A percentile compares a stretch with the other conserved stretches of the same genome.
Evolutionary conservation across 2,329 filamentous ascomycete species (phyloP).

Genomic region (Monilinia aucupariae): DNA sequence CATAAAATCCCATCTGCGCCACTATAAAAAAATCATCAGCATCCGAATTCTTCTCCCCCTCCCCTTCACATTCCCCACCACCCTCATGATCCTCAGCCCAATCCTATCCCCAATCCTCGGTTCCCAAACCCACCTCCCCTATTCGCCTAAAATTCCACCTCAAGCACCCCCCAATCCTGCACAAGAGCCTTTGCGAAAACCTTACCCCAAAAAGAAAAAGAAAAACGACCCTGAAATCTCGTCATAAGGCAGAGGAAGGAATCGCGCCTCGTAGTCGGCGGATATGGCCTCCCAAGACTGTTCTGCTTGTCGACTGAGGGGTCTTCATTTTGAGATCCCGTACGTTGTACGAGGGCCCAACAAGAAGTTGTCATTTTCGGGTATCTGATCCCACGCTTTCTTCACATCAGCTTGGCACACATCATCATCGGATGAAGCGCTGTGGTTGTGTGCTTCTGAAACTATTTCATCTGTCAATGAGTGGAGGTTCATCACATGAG

Average conservation of each 20-base stretch:
- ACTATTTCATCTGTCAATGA: conserved; percentile 26
- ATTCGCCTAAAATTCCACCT: conserved; percentile 19
- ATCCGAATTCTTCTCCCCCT: background rate
- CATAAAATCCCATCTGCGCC: conserved; percentile 20
- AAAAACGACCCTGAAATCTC: conserved; percentile 21
- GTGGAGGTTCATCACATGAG: background rate
- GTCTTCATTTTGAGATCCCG: conserved; percentile 30
- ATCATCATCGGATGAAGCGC: conserved; percentile 35
- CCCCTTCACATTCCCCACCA: background rate
- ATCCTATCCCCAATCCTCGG: conserved; percentile 29
- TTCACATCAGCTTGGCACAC: conserved; percentile 38
- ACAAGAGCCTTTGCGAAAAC: conserved; percentile 28
- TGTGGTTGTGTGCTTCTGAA: conserved; percentile 33
- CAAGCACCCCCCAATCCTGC: conserved; percentile 29
- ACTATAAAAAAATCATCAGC: conserved; percentile 17
- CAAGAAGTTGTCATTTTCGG: conserved; percentile 44
- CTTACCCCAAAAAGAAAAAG: conserved; percentile 1
- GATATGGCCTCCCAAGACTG: conserved; percentile 32
- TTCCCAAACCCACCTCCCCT: conserved; percentile 20
- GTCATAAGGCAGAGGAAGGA: conserved; percentile 17
- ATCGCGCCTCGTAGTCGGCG: conserved; percentile 28
- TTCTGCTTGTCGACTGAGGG: conserved; percentile 28
- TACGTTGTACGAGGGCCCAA: conserved; percentile 43
- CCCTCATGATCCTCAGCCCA: conserved; percentile 20
- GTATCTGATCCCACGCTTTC: conserved; percentile 43